Conservation (phyloP, 2,329 filamentous ascomycete genomes). For the Penicillium sp. region DNA sequence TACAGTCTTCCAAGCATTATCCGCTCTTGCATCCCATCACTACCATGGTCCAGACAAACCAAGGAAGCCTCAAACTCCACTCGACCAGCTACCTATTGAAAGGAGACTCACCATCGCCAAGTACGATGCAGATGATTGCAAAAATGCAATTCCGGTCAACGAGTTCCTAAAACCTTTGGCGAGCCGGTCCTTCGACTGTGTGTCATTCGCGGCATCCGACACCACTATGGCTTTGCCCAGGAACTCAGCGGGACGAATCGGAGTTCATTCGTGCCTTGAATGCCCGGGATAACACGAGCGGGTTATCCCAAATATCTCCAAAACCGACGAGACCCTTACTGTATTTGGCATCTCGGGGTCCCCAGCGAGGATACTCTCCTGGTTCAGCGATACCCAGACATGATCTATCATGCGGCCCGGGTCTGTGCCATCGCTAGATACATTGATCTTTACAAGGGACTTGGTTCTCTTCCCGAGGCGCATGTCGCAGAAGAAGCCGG, state of each 20-base stretch:
- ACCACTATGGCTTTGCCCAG: too few species aligned
- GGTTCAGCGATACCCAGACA: conserved; percentile 12
- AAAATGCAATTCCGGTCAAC: too few species aligned
- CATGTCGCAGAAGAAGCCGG: conserved; percentile 42
- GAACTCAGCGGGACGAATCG: background rate
- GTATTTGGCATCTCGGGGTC: conserved; percentile 12
- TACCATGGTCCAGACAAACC: too few species aligned
- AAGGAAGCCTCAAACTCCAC: too few species aligned
- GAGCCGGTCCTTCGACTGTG: too few species aligned
- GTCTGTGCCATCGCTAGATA: conserved; percentile 42
- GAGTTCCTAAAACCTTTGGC: too few species aligned
- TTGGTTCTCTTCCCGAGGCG: conserved; percentile 38
- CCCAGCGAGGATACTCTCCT: conserved; percentile 7
- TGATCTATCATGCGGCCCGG: conserved; percentile 39
- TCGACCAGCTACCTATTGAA: too few species aligned
- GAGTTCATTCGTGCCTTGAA: conserved; percentile 12
- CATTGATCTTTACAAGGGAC: conserved; percentile 32
- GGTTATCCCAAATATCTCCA: conserved; percentile 6
- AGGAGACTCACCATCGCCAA: too few species aligned
- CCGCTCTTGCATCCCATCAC: too few species aligned
- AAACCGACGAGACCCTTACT: conserved; percentile 9
- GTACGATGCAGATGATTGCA: too few species aligned
- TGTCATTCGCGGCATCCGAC: too few species aligned
- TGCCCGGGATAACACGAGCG: conserved; percentile 13
- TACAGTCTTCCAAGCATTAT: too few species aligned